Conservation (phyloP, 2,329 filamentous ascomycete genomes). For the Cladophialophora yegresii region DNA sequence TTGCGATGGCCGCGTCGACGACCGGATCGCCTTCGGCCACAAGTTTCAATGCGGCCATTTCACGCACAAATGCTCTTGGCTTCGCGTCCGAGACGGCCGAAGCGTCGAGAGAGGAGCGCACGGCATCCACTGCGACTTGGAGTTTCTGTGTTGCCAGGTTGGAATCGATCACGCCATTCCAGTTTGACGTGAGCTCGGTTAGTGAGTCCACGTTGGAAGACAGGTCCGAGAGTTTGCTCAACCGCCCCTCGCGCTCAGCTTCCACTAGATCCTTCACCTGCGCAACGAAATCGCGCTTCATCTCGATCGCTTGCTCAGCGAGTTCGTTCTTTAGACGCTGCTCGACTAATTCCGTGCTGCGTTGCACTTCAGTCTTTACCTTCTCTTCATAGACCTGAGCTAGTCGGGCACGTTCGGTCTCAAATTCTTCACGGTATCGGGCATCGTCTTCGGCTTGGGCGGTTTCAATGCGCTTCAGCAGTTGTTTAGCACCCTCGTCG, state of each 20-base stretch:
- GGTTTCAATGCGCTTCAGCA: conserved; percentile 83
- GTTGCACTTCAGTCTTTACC: conserved; percentile 74
- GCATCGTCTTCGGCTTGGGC: conserved; percentile 79
- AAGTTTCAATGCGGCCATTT: conserved; percentile 92
- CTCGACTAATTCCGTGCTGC: conserved; percentile 77
- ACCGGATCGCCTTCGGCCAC: conserved; percentile 81
- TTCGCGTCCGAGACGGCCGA: conserved; percentile 53
- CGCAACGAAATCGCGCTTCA: conserved; percentile 80
- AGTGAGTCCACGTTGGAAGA: conserved; percentile 76
- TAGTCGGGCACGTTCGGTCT: conserved; percentile 78
- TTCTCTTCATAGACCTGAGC: conserved; percentile 77
- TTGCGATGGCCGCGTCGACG: conserved; percentile 91
- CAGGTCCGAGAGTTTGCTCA: conserved; percentile 82
- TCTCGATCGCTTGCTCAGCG: conserved; percentile 81
- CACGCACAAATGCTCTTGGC: conserved; percentile 82
- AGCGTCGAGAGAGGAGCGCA: conserved; percentile 78
- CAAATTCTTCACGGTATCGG: conserved; percentile 85
- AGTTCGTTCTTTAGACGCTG: conserved; percentile 82
- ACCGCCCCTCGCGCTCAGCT: conserved; percentile 79
- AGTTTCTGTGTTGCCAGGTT: conserved; percentile 95
- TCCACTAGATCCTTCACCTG: conserved; percentile 83
- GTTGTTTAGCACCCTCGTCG: conserved; percentile 79
- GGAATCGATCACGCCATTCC: conserved; percentile 85
- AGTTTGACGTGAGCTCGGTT: conserved; percentile 81
- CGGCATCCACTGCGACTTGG: conserved; percentile 91